Conservation (phyloP, 371 early-diverging fungal genomes). For the Lichtheimia hyalospora region DNA sequence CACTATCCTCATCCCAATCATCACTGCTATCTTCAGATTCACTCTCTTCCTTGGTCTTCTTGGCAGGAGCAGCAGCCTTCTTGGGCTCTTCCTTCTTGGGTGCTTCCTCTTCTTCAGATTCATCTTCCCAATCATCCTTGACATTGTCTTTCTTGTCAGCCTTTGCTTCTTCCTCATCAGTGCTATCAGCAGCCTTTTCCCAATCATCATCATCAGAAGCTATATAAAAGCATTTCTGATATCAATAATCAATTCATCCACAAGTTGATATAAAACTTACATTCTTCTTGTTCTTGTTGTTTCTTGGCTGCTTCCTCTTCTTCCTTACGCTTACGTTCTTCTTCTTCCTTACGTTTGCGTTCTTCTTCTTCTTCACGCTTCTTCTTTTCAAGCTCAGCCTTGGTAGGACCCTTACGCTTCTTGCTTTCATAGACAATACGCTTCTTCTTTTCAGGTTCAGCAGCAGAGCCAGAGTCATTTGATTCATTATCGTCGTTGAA, state of each 20-base stretch:
- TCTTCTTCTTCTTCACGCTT: constrained; percentile 44
- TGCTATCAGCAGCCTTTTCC: constrained; percentile 52
- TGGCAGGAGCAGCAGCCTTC: constrained; percentile 23
- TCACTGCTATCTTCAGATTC: constrained; percentile 47
- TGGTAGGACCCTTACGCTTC: constrained; percentile 38
- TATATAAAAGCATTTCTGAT: neutral
- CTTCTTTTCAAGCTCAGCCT: constrained; percentile 43
- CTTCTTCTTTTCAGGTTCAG: constrained; percentile 60
- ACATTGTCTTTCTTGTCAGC: constrained; percentile 38
- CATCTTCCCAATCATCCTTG: constrained; percentile 70
- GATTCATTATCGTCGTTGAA: constrained; percentile 38
- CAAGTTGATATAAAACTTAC: constrained; percentile 17
- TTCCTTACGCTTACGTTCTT: constrained; percentile 43
- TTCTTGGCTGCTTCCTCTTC: constrained; percentile 49
- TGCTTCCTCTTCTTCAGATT: constrained; percentile 51
- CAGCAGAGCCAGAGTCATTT: neutral
- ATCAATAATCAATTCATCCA: neutral
- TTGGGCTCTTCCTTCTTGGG: constrained; percentile 20
- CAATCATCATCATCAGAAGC: constrained; percentile 45
- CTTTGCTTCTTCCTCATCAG: constrained; percentile 34
- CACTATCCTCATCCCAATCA: constrained; percentile 48
- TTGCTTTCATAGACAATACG: constrained; percentile 36
- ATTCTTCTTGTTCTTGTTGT: constrained; percentile 34
- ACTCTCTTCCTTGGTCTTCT: constrained; percentile 33
- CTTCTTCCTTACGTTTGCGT: constrained; percentile 36